Evolutionary conservation across 202 grass and related monocot genomes (phyloP), one percentile per base, ranked within the genome.

Genomic region (Schoenoplectus triqueter): DNA sequence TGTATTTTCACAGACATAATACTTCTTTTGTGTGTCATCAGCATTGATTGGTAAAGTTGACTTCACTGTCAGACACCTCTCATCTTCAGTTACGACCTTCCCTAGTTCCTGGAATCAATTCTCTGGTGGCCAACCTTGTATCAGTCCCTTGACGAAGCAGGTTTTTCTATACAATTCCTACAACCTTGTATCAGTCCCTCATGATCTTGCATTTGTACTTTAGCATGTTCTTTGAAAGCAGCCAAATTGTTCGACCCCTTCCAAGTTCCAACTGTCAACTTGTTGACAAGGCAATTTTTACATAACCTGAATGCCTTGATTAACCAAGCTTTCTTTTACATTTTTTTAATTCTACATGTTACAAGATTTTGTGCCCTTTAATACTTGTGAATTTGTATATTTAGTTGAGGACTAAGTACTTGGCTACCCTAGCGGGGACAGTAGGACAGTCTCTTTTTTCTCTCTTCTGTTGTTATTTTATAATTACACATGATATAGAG

Each of bases 1-100:
- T 73, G 2, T 47, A 63, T 84, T 73, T 50, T 0, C 51, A 10
- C 55, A 15, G 73, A 7, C 75, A 86, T 46, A 87, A 73, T 42
- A 85, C 56, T 88, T 77, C 65, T 65, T 78, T 65, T 80, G 81
- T 85, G 15, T 81, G 44, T 13, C 89, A 83, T 66, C 90, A 97
- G 95, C 42, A 63, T 63, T 97, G 79, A 87, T 97, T 73, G 95
- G 95, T 48, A 97, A 97, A 84, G 95, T 97, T 81, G 95, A 97
- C 70, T 97, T 97, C 82, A 97, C 95, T 80, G 95, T 97, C 47
- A 92, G 95, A 81, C 95, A 97, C 66, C 92, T 97, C 68, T 93
- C 95, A 72, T 92, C 95, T 57, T 85, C 92, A 5, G 92, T 90
- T 17, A 6, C 91, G 84, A 10, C 56, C 9, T 97, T 97, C 80